Evolutionary conservation across 1,284 basidiomycete genomes (phyloP), one percentile per base, ranked within the genome.

Genomic region (Neolentinus lepideus): DNA sequence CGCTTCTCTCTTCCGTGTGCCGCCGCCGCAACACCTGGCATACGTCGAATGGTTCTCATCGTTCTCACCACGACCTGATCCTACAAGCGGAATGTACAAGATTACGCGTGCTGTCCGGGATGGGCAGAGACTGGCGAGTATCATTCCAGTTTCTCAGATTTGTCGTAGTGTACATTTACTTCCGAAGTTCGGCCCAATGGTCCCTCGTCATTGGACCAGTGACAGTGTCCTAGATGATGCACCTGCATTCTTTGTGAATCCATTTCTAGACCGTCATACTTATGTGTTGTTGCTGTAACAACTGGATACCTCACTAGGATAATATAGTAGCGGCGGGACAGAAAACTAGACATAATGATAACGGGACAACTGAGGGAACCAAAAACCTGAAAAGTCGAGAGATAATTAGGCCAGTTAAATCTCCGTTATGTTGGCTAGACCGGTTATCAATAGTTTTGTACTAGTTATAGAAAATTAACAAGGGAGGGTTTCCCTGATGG

Each of bases 161-260:
- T 48, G 54, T 4, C 61, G 64, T 1, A 68, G 67, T 51, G 59
- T 66, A 29, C 70, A 72, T 59, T 59, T 73, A 0, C 61, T 66
- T 43, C 67, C 64, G 2, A 62, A 62, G 19, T 68, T 64, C 54
- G 66, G 66, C 1, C 54, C 53, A 9, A 29, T 57, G 1, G 65
- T 59, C 2, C 67, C 67, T 2, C 54, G 55, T 2, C 59, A 64
- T 2, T 74, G 70, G 71, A 67, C 64, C 1, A 67, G 62, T 51
- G 61, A 56, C 35, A 71, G 63, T 56, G 70, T 74, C 14, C 60
- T 72, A 3, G 69, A 74, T 8, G 4, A 53, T 14, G 69, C 66
- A 54, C 24, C 31, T 4, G 60, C 48, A 1, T 72, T 70, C 53
- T 69, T 60, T 57, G 59, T 70, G 0, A 71, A 67, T 56, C 29